Percentiles rank a stretch among this genome's conserved stretches.
Conservation (phyloP, 2,329 filamentous ascomycete species). For the Cytospora piceae region DNA sequence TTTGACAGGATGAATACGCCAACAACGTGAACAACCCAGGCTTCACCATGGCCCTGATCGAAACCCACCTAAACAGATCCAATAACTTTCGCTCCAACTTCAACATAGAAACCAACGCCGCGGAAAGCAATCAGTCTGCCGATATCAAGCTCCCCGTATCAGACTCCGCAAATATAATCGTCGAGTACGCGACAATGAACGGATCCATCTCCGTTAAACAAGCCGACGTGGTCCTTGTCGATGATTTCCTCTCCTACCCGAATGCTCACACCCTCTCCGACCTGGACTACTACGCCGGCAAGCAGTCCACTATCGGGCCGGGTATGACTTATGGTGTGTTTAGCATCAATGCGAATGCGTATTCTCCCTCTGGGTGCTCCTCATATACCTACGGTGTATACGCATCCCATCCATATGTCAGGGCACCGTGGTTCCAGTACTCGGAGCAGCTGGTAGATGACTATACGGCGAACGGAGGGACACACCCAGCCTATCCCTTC, state of each 20-base stretch:
- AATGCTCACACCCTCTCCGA: constrained; percentile 25
- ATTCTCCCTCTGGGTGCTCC: constrained; percentile 25
- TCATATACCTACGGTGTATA: constrained; percentile 26
- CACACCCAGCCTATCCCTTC: constrained; percentile 27
- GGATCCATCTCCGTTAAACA: constrained; percentile 47
- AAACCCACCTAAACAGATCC: constrained; percentile 57
- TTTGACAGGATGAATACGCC: constrained; percentile 63
- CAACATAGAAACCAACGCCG: constrained; percentile 52
- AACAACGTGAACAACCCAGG: constrained; percentile 70
- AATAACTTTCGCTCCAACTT: constrained; percentile 62
- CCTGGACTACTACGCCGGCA: constrained; percentile 27
- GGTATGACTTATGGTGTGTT: constrained; percentile 30
- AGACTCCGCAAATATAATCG: constrained; percentile 52
- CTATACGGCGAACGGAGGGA: constrained; percentile 26
- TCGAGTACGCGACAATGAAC: constrained; percentile 70
- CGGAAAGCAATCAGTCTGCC: constrained; percentile 18
- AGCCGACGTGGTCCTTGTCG: constrained; percentile 29
- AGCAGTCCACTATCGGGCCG: constrained; percentile 22
- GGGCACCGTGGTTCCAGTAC: constrained; percentile 29
- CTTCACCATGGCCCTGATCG: constrained; percentile 67
- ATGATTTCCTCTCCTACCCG: constrained; percentile 28
- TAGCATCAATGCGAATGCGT: constrained; percentile 27
- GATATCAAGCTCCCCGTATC: constrained; percentile 10
- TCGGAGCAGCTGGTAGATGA: constrained; percentile 29
- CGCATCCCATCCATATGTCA: constrained; percentile 23